These are phyloP conservation scores for Gentiana straminea DNA, from an alignment of 257 asterid genomes.

Conservation along the genomic window DNA sequence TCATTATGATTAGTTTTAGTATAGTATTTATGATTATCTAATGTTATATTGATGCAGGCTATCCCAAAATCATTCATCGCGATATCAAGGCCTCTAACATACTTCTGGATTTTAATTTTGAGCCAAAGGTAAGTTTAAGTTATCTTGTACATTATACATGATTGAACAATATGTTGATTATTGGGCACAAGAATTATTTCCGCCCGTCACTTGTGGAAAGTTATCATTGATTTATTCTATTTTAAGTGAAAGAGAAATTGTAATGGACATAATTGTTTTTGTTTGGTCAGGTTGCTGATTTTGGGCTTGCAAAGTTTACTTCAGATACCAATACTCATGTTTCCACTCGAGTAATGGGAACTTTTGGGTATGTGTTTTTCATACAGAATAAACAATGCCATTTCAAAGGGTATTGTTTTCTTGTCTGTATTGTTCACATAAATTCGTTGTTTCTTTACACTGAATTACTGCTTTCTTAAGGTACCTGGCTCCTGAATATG, in stretches of 20 bases:
- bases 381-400: too few species aligned
- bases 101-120: constrained; percentile 68
- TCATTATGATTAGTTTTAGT: not conserved
- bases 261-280: too few species aligned
- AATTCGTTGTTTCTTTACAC: constrained; percentile 4
- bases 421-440: not conserved
- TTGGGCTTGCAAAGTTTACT: constrained; percentile 75
- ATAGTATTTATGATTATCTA: not conserved
- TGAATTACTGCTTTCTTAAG: constrained; percentile 16
- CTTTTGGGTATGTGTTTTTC: constrained; percentile 53
- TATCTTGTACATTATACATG: too few species aligned
- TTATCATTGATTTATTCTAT: too few species aligned
- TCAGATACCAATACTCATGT: constrained; percentile 74
- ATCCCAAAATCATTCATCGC: constrained; percentile 84
- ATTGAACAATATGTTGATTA: too few species aligned
- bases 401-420: too few species aligned
- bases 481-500: constrained; percentile 92
- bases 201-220: too few species aligned
- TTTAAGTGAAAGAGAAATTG: too few species aligned
- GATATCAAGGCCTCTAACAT: constrained; percentile 86
- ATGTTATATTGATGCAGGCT: constrained; percentile 28
- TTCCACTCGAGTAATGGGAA: constrained; percentile 94
- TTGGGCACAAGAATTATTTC: too few species aligned
- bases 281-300: constrained; percentile 80
- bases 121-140: constrained; percentile 46